Evolutionary conservation across 169 alveolate species (phyloP), one percentile per base, ranked within the genome.

Genomic region (Ophryocystis elektroscirrha): DNA sequence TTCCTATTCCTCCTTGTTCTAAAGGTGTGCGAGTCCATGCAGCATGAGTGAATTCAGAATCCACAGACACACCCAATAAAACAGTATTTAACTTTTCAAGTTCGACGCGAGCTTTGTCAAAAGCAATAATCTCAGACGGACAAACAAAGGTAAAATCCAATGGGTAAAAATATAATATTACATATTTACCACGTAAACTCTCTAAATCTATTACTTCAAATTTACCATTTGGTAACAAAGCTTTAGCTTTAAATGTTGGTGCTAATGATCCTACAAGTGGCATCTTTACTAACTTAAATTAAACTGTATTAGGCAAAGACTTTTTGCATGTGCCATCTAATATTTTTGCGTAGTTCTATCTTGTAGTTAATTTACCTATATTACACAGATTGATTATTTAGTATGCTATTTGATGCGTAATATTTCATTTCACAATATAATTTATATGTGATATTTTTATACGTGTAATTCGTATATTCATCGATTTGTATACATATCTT

Each of bases 131-230:
- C 72, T 94, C 99, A 27, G 99, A 87, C 24, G 99, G 98, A 72
- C 99, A 94, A 20, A 94, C 99, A 54, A 90, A 94, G 29, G 99
- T 94, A 73, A 94, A 94, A 67, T 94, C 97, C 55, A 91, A 69
- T 19, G 99, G 99, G 71, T 94, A 94, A 80, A 91, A 91, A 85
- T 89, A 94, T 24, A 94, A 73, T 30, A 90, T 83, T 1, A 89
- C 91, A 69, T 91, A 89, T 63, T 82, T 79, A 16, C 95, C 97
- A 51, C 70, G 69, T 78, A 74, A 93, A 60, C 87, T 90, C 16
- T 74, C 25, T 55, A 91, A 73, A 37, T 78, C 64, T 7, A 93
- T 66, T 46, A 67, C 79, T 56, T 84, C 76, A 71, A 93, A 83
- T 36, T 82, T 72, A 39, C 81, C 87, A 52, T 83, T 89, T 23